A percentile compares a stretch with the other conserved stretches of the same genome.
phyloP scores from a whole-genome alignment of 2,329 filamentous ascomycete species.

The Colletotrichum tropicale region DNA sequence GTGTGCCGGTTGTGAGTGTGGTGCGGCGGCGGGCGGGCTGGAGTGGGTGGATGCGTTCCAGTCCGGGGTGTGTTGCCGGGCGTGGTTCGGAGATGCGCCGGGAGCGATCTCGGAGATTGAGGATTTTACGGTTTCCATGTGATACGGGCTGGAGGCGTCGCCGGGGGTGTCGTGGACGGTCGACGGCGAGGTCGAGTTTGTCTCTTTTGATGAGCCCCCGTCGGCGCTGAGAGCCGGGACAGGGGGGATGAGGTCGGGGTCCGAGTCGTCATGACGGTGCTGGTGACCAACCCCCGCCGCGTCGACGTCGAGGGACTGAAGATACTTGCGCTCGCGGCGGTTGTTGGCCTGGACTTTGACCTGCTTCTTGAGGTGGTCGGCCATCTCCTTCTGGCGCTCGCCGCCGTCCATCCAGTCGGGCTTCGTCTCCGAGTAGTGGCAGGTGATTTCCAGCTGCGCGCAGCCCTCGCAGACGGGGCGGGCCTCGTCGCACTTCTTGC shows the following conservation, averaged over 20 bases:
- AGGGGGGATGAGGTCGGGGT: slow-evolving; percentile 6
- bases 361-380: slow-evolving; percentile 25
- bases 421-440: slow-evolving; percentile 55
- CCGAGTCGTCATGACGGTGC: background rate
- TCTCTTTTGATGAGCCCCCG: slow-evolving; percentile 6
- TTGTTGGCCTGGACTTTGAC: slow-evolving; percentile 26
- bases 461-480: slow-evolving; percentile 58
- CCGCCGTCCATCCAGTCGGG: slow-evolving; percentile 62
- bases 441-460: slow-evolving; percentile 58
- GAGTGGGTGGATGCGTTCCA: background rate
- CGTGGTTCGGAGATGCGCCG: background rate
- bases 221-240: slow-evolving; percentile 7
- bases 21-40: background rate
- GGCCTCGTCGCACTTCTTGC: slow-evolving; percentile 65
- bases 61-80: slow-evolving; percentile 3
- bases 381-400: slow-evolving; percentile 25
- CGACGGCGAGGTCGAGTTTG: slow-evolving; percentile 7
- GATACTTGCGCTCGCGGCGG: slow-evolving; percentile 48
- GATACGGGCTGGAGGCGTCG: slow-evolving; percentile 11
- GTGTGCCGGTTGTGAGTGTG: background rate
- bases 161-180: slow-evolving; percentile 17
- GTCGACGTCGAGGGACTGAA: slow-evolving; percentile 39
- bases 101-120: slow-evolving; percentile 16
- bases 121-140: slow-evolving; percentile 18
- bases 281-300: background rate